Percentiles rank a stretch among this genome's conserved stretches.
These are phyloP conservation scores for Fusarium clavum DNA, from an alignment of 2,329 filamentous ascomycete species.

Conservation along the genomic window DNA sequence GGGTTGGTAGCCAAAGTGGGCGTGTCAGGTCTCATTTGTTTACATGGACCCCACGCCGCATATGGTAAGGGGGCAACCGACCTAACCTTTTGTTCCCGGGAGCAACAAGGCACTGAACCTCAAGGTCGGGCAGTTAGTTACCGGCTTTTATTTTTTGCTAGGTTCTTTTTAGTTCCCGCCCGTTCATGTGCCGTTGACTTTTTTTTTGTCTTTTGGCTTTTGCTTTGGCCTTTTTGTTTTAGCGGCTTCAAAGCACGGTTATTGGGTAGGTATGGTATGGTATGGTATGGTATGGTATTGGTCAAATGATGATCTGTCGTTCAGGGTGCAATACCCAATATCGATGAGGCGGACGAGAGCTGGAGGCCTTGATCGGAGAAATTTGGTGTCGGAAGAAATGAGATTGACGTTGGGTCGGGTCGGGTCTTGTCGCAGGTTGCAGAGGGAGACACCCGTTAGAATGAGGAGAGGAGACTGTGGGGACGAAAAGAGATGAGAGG, in stretches of 20 bases:
- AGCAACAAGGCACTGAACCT: conserved; percentile 25
- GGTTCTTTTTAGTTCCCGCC: conserved; percentile 37
- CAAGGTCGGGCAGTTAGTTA: not conserved
- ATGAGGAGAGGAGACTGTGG: conserved; percentile 25
- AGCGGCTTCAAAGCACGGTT: conserved; percentile 23
- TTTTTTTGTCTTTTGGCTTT: conserved; percentile 1
- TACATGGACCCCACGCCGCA: conserved; percentile 45
- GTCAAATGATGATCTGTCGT: conserved; percentile 4
- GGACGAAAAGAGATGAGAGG: conserved; percentile 27
- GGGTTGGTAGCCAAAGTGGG: conserved; percentile 32
- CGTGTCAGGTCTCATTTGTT: conserved; percentile 49
- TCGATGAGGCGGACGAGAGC: conserved; percentile 2
- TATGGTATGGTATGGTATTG: conserved; percentile 5
- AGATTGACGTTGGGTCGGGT: conserved; percentile 20
- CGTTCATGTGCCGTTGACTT: conserved; percentile 32
- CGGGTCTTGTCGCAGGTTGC: conserved; percentile 23
- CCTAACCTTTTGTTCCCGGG: conserved; percentile 20
- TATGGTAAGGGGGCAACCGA: conserved; percentile 43
- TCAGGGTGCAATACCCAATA: conserved; percentile 1
- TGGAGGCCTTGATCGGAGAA: conserved; percentile 22
- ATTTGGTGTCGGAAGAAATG: conserved; percentile 25
- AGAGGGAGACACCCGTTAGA: not conserved
- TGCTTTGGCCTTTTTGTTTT: conserved; percentile 25
- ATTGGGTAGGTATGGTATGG: not conserved
- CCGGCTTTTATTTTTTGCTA: conserved; percentile 12